Conservation (phyloP, 768 basidiomycete species). For the Lentinus brumalis region DNA sequence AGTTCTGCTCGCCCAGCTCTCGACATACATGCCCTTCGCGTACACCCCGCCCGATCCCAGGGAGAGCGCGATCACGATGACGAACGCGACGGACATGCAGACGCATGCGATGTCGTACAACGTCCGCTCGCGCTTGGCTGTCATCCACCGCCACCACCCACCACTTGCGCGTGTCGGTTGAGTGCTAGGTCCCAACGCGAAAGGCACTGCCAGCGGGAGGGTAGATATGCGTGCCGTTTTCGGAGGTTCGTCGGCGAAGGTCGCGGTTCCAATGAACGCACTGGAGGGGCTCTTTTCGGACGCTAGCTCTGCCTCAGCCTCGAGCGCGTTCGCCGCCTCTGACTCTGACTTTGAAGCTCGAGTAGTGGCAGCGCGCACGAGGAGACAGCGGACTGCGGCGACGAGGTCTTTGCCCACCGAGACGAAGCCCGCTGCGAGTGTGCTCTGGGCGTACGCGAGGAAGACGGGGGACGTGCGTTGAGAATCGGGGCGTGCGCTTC, state of each 20-base stretch:
- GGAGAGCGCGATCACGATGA: background rate
- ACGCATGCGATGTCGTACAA: background rate
- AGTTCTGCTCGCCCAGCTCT: background rate
- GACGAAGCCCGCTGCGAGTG: constrained; percentile 3
- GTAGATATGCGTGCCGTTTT: background rate
- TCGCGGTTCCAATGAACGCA: background rate
- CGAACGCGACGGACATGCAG: background rate
- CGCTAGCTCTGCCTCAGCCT: too few relatives aligned
- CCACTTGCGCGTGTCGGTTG: too few relatives aligned
- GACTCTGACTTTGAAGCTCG: background rate
- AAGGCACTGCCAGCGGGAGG: too few relatives aligned
- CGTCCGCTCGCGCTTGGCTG: background rate
- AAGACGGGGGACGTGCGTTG: background rate
- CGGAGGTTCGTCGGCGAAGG: background rate
- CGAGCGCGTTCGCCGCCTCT: too few relatives aligned
- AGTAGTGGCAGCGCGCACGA: background rate
- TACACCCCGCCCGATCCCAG: background rate
- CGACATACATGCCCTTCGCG: background rate
- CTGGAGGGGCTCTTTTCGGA: background rate
- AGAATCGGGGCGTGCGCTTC: background rate
- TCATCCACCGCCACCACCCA: background rate
- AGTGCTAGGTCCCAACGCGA: too few relatives aligned
- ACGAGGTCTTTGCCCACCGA: constrained; percentile 5
- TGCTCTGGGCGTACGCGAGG: constrained; percentile 2
- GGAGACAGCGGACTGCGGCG: constrained; percentile 3